Conservation (phyloP, 805 yeast species). For the Yarrowia deformans region DNA sequence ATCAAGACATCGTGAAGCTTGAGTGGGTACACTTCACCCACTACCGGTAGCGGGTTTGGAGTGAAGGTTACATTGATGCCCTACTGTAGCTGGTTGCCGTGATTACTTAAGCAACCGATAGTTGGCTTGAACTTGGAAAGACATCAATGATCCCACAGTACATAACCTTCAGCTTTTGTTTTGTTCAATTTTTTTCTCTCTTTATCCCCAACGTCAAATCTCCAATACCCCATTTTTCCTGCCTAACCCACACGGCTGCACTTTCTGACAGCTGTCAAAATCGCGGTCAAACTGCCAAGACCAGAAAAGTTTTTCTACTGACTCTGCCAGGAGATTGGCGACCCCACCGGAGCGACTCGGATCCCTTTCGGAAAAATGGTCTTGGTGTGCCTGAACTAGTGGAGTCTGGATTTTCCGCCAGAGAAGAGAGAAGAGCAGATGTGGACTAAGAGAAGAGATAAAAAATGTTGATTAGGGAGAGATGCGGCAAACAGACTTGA, state of each 20-base stretch:
- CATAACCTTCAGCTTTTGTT: too few relatives aligned
- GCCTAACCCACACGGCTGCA: not conserved
- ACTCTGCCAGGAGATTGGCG: not conserved
- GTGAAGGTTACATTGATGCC: too few relatives aligned
- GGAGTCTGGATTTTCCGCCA: not conserved
- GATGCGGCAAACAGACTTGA: too few relatives aligned
- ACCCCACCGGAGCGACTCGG: not conserved
- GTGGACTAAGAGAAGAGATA: not conserved
- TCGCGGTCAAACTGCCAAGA: constrained; percentile 6
- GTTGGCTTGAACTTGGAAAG: too few relatives aligned
- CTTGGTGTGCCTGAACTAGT: not conserved
- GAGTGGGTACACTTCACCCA: too few relatives aligned
- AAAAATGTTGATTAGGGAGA: too few relatives aligned
- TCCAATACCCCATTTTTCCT: too few relatives aligned
- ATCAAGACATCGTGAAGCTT: not conserved
- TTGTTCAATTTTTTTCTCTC: too few relatives aligned
- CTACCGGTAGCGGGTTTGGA: too few relatives aligned
- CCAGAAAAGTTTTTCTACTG: not conserved
- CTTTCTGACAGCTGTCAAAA: constrained; percentile 6
- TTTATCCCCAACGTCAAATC: not conserved
- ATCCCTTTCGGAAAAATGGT: not conserved
- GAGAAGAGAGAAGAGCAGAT: too few relatives aligned
- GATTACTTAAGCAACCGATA: too few relatives aligned
- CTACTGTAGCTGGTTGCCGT: too few relatives aligned
- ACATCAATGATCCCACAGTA: not conserved